Base-by-base conservation (phyloP, 176 grass and related monocot genomes). In the Alloteropsis semialata region DNA sequence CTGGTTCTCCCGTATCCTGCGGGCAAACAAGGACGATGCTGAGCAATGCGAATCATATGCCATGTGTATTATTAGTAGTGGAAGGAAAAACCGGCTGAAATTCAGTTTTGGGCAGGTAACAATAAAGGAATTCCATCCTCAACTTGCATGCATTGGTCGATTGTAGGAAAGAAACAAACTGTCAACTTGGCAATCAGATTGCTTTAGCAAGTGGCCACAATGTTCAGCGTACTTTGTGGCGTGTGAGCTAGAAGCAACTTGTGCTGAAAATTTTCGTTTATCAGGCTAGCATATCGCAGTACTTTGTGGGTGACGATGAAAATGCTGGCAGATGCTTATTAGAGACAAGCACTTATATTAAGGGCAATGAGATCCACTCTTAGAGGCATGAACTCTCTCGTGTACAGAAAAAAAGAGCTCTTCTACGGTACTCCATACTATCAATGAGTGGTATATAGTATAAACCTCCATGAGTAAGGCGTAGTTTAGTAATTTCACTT, bases 51-150 rank as follows among this genome's bases (percentile, higher is more conserved):
- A 76, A 60, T 24, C 85, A 69, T 38, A 76, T 61, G 53, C 21
- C n/a, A 48, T 76, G n/a, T 60, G 37, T 69, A 22, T 80, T 87
- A 16, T 80, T 87, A 16, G 48, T 65, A 37, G 73, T 21, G 77
- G 78, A 16, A 66, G 44, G 19, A 49, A 74, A 67, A 61, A 60
- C 9, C 32, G 12, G 36, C 6, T 41, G 44, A 24, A 38, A 34
- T 78, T 66, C 24, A 25, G 17, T 39, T 75, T 43, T 10, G 10
- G 24, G 59, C 27, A 74, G 44, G 29, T 66, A 66, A 58, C 59
- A 28, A 10, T 36, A 78, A 16, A 53, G 17, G 25, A 44, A 53
- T 54, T 32, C 57, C 27, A 11, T 48, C 28, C 48, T 14, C 30
- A 74, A 24, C 38, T 48, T 38, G 37, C 37, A 75, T 38, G 37